These are phyloP conservation scores for Lepidium sativum DNA, from an alignment of 345 rosid genomes.

Conservation along the genomic window DNA sequence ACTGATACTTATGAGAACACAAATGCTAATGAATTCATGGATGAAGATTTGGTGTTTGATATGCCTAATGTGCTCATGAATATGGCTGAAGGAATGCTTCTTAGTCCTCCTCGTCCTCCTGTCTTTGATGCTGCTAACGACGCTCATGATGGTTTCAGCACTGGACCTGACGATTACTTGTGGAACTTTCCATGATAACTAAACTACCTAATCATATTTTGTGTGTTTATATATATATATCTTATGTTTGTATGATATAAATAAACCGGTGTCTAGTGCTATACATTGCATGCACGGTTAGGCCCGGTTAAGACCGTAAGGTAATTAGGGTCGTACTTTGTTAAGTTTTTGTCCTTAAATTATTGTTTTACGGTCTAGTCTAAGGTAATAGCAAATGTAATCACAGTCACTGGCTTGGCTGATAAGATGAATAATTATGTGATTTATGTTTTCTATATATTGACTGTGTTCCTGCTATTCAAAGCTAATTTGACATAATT, in stretches of 20 bases:
- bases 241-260: slow-evolving; percentile 12
- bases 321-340: background rate
- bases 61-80: slow-evolving; percentile 79
- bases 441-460: background rate
- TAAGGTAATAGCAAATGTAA: slow-evolving; percentile 5
- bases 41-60: slow-evolving; percentile 83
- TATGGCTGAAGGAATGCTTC: slow-evolving; percentile 99
- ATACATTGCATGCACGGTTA: slow-evolving; percentile 18
- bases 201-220: background rate
- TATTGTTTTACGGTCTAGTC: background rate
- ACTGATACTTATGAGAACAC: slow-evolving; percentile 3
- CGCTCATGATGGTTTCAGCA: slow-evolving; percentile 14
- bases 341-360: background rate
- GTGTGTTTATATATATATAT: background rate
- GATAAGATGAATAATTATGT: background rate
- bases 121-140: slow-evolving; percentile 26
- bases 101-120: slow-evolving; percentile 82
- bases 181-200: slow-evolving; percentile 54
- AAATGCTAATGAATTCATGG: slow-evolving; percentile 37
- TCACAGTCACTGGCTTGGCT: slow-evolving; percentile 12
- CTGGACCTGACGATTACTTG: slow-evolving; percentile 34
- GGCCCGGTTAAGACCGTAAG: background rate
- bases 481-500: background rate
- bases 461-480: background rate
- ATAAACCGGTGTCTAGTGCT: slow-evolving; percentile 7